These are phyloP conservation scores for Colletotrichum orchidophilum DNA, from an alignment of 2,329 filamentous ascomycete species.

Conservation along the genomic window DNA sequence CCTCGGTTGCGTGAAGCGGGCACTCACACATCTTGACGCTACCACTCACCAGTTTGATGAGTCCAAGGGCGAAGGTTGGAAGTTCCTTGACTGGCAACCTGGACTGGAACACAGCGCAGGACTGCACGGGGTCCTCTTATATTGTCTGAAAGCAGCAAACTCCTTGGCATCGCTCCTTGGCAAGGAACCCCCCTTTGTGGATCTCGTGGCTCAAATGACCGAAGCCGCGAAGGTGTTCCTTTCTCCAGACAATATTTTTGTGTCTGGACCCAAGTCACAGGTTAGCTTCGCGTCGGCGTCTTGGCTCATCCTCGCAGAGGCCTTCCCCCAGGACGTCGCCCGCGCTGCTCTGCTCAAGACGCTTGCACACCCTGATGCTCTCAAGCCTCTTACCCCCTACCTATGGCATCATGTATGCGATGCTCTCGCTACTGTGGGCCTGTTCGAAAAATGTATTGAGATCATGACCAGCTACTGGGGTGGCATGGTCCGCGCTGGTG, in stretches of 20 bases:
- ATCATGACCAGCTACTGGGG: constrained; percentile 46
- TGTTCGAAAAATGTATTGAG: constrained; percentile 39
- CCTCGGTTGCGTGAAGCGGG: constrained; percentile 40
- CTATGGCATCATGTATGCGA: constrained; percentile 43
- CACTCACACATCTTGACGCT: constrained; percentile 39
- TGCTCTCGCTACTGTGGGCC: constrained; percentile 39
- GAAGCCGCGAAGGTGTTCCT: constrained; percentile 36
- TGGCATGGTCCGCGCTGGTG: constrained; percentile 43
- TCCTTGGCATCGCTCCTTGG: constrained; percentile 39
- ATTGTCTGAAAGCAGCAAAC: constrained; percentile 41
- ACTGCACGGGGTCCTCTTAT: constrained; percentile 42
- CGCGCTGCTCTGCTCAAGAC: constrained; percentile 37
- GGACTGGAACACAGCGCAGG: constrained; percentile 42
- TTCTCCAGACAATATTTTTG: constrained; percentile 35
- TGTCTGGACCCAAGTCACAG: constrained; percentile 40
- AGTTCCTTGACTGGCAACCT: constrained; percentile 45
- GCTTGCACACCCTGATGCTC: constrained; percentile 37
- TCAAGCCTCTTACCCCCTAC: constrained; percentile 44
- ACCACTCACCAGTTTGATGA: constrained; percentile 36
- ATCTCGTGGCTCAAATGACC: constrained; percentile 37
- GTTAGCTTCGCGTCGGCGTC: constrained; percentile 43
- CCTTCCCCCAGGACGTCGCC: constrained; percentile 34
- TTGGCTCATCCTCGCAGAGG: constrained; percentile 43
- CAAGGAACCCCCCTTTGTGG: constrained; percentile 36
- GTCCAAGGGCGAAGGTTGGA: constrained; percentile 37